Conservation (phyloP, 257 asterid genomes). For the Penstemon eatonii region DNA sequence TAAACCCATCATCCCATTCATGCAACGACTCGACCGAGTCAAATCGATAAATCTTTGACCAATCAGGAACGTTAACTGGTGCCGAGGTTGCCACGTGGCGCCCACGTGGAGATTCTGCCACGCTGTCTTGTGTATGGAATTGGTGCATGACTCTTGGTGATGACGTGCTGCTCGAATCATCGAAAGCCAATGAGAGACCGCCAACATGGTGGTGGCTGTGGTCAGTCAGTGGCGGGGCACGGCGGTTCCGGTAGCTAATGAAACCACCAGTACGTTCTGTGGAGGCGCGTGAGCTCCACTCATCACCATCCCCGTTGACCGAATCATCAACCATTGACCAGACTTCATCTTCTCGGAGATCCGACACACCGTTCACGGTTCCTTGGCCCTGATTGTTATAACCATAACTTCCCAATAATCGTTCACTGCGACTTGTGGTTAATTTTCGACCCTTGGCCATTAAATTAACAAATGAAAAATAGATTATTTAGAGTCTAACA, state of each 20-base stretch:
- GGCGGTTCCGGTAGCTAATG: slow-evolving; percentile 32
- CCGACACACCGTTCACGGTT: slow-evolving; percentile 40
- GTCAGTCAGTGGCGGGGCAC: slow-evolving; percentile 31
- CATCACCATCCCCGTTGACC: slow-evolving; percentile 43
- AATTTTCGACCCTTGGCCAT: slow-evolving; percentile 86
- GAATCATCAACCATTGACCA: slow-evolving; percentile 60
- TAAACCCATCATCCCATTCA: slow-evolving; percentile 34
- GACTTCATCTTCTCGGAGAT: slow-evolving; percentile 76
- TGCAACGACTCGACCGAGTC: slow-evolving; percentile 67
- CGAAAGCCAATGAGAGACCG: slow-evolving; percentile 72
- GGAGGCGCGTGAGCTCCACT: slow-evolving; percentile 56
- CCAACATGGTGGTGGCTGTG: slow-evolving; percentile 38
- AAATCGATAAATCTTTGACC: slow-evolving; percentile 74
- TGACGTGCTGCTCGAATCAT: slow-evolving; percentile 40
- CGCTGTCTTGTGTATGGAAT: slow-evolving; percentile 42
- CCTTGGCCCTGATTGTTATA: slow-evolving; percentile 38
- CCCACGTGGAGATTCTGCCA: slow-evolving; percentile 43
- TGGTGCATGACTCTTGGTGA: slow-evolving; percentile 60
- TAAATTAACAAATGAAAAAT: neutral
- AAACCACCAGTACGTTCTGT: slow-evolving; percentile 37
- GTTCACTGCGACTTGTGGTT: slow-evolving; percentile 62
- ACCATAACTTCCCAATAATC: slow-evolving; percentile 47
- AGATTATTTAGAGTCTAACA: neutral
- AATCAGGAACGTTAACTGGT: slow-evolving; percentile 78
- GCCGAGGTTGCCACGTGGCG: slow-evolving; percentile 66